Conservation (phyloP, 345 rosid genomes). For the Toxicodendron radicans region DNA sequence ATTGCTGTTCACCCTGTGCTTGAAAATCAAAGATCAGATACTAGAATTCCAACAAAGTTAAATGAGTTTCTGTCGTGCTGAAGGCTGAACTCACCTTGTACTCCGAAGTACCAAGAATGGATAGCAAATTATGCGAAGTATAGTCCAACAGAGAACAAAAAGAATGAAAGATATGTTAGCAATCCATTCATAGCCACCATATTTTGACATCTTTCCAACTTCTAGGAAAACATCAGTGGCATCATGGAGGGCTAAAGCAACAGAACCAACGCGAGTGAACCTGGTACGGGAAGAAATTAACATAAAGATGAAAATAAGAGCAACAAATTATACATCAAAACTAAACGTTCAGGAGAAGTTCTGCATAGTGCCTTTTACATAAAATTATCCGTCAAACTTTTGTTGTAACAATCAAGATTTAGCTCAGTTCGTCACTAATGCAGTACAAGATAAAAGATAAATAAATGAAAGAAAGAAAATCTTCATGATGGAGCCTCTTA, state of each 20-base stretch:
- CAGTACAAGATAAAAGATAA: background rate
- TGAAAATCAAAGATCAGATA: background rate
- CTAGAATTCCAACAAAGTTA: background rate
- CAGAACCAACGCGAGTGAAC: slow-evolving; percentile 73
- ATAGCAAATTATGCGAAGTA: slow-evolving; percentile 57
- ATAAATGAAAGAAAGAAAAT: background rate
- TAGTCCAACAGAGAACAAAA: slow-evolving; percentile 54
- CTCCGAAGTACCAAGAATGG: slow-evolving; percentile 81
- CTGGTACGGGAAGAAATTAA: slow-evolving; percentile 32
- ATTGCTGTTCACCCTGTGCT: background rate
- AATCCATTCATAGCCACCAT: slow-evolving; percentile 59
- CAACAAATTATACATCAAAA: slow-evolving; percentile 10
- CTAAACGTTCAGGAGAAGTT: background rate
- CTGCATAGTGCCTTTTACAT: background rate
- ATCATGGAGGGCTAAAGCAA: slow-evolving; percentile 72
- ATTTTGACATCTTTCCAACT: slow-evolving; percentile 82
- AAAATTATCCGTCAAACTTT: background rate
- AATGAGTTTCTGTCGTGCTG: background rate
- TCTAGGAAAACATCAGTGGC: slow-evolving; percentile 76
- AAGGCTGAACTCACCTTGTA: slow-evolving; percentile 52
- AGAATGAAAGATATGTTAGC: slow-evolving; percentile 51
- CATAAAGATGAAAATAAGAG: slow-evolving; percentile 12
- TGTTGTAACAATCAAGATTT: background rate
- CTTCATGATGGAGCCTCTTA: background rate
- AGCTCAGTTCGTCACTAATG: slow-evolving; percentile 5